Conservation (phyloP, 257 asterid species). For the Salvia rosmarinus region DNA sequence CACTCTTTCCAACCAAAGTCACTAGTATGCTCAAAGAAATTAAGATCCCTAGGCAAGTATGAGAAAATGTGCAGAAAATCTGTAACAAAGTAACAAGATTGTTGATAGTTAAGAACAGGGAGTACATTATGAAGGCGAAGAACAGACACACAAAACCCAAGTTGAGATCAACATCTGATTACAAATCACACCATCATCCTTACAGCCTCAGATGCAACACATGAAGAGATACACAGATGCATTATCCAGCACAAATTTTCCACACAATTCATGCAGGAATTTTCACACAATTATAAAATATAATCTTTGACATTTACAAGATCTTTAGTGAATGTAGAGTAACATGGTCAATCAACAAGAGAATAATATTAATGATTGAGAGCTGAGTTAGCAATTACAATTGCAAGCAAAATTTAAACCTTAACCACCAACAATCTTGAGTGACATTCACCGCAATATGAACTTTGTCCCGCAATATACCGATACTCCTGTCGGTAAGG, state of each 20-base stretch:
- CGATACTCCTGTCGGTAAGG: too few relatives aligned
- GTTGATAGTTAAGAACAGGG: constrained; percentile 9
- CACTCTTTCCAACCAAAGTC: constrained; percentile 98
- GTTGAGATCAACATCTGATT: neutral
- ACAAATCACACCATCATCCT: neutral
- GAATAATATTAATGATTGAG: too few relatives aligned
- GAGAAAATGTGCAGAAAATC: constrained; percentile 94
- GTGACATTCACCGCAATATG: too few relatives aligned
- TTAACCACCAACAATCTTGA: too few relatives aligned
- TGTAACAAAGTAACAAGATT: constrained; percentile 45
- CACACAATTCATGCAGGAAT: neutral
- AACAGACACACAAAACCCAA: neutral
- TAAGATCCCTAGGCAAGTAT: constrained; percentile 94
- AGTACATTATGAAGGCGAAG: neutral
- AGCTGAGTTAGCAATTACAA: too few relatives aligned
- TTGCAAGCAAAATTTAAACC: too few relatives aligned
- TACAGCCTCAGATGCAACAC: neutral
- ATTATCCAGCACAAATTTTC: neutral
- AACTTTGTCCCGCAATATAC: too few relatives aligned
- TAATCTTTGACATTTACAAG: too few relatives aligned
- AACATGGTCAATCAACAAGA: too few relatives aligned
- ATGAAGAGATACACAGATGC: neutral
- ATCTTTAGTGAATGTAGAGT: too few relatives aligned
- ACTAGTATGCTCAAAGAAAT: constrained; percentile 94
- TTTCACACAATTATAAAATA: too few relatives aligned